Percentiles rank a stretch among this genome's conserved stretches.
Conservation (phyloP, 2,329 filamentous ascomycete genomes). For the Ambrosiella cleistominuta region DNA sequence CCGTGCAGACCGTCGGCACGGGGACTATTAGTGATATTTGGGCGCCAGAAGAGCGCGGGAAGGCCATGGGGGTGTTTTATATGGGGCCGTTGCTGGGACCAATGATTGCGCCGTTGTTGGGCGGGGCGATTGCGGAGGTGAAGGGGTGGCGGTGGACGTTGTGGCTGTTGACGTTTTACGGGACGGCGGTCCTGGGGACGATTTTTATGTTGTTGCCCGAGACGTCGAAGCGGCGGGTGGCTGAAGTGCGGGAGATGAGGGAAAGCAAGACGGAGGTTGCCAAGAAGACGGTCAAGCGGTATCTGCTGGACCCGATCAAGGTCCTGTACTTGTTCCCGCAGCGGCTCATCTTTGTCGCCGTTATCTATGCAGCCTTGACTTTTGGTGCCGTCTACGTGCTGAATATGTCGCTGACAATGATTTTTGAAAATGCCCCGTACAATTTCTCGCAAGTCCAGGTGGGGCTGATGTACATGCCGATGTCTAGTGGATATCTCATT, state of each 20-base stretch:
- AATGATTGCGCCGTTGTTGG: slow-evolving; percentile 57
- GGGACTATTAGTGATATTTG: slow-evolving; percentile 72
- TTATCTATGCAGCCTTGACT: slow-evolving; percentile 56
- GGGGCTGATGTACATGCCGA: slow-evolving; percentile 61
- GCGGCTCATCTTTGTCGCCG: slow-evolving; percentile 54
- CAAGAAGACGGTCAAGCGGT: slow-evolving; percentile 35
- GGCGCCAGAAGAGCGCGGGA: slow-evolving; percentile 53
- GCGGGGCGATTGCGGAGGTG: slow-evolving; percentile 49
- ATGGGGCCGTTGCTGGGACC: slow-evolving; percentile 62
- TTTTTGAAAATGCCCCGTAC: slow-evolving; percentile 51
- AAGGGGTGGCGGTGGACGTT: slow-evolving; percentile 62
- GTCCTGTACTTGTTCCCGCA: slow-evolving; percentile 57
- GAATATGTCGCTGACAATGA: slow-evolving; percentile 59
- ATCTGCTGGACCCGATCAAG: slow-evolving; percentile 53
- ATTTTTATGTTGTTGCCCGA: slow-evolving; percentile 48
- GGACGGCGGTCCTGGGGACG: slow-evolving; percentile 36
- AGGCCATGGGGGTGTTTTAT: slow-evolving; percentile 72
- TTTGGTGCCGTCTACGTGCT: slow-evolving; percentile 61
- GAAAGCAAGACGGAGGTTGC: slow-evolving; percentile 23
- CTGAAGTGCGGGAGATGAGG: slow-evolving; percentile 18
- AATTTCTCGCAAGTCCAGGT: slow-evolving; percentile 49
- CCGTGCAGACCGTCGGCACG: slow-evolving; percentile 66
- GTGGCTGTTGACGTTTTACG: slow-evolving; percentile 62
- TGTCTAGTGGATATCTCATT: slow-evolving; percentile 53
- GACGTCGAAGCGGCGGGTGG: slow-evolving; percentile 30